These are phyloP conservation scores for Phaseolus coccineus DNA, from an alignment of 331 rosid genomes.

Conservation along the genomic window DNA sequence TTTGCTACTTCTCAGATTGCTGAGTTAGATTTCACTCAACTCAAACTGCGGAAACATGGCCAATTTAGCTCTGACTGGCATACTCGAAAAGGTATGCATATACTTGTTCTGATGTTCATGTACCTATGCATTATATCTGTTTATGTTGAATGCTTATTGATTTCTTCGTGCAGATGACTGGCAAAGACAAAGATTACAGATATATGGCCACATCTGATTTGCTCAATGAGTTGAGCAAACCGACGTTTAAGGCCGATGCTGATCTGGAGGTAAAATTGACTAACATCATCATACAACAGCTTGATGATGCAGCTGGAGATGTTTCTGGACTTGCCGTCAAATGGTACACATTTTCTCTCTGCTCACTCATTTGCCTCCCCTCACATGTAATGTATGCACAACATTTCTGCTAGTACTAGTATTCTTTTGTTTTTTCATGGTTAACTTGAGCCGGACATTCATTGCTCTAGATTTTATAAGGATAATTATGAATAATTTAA, in stretches of 20 bases:
- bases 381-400: background rate
- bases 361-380: background rate
- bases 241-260: slow-evolving; percentile 80
- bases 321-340: slow-evolving; percentile 97
- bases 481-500: slow-evolving; percentile 6
- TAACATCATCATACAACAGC: slow-evolving; percentile 89
- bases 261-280: slow-evolving; percentile 86
- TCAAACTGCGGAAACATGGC: slow-evolving; percentile 38
- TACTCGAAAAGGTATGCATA: slow-evolving; percentile 49
- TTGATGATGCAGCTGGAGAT: slow-evolving; percentile 98
- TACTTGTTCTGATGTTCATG: background rate
- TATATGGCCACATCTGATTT: slow-evolving; percentile 99
- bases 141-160: background rate
- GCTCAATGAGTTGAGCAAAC: slow-evolving; percentile 79
- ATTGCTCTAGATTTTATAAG: background rate
- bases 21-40: slow-evolving; percentile 11
- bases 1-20: slow-evolving; percentile 30
- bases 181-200: slow-evolving; percentile 97
- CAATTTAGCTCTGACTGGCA: slow-evolving; percentile 46
- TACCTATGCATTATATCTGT: background rate
- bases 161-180: slow-evolving; percentile 75
- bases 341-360: slow-evolving; percentile 58
- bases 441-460: background rate
- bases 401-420: background rate
- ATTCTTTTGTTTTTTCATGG: background rate